Evolutionary conservation across 78 protist species (phyloP), one percentile per base, ranked within the genome.

Genomic region (Pigoraptor vietnamica): DNA sequence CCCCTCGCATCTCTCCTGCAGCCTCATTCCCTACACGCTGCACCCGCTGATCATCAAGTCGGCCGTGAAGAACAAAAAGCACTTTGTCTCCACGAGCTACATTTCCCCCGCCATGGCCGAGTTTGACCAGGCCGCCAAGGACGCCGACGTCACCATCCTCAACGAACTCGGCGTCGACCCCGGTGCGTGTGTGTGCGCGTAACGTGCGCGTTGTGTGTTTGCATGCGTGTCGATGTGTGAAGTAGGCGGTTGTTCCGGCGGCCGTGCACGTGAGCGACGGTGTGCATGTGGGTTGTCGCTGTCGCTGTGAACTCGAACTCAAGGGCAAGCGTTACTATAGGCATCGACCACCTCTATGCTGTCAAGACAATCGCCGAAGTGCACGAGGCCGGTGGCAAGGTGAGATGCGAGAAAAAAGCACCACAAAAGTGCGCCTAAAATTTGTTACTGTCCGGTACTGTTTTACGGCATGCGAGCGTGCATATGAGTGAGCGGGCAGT

Each of bases 101-200:
- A 84, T 93, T 25, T 90, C 92, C n/a, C 92, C 92, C n/a, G 83
- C 56, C 39, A 93, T 93, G 94, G 35, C 21, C 37, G 92, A 0
- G 38, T 33, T 81, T 40, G 92, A 38, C 38, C 37, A 40, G 83
- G 94, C 94, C 55, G 93, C 88, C 81, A 37, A 79, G 86, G 40
- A 0, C 56, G 36, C 36, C 0, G 92, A 88, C 24, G 0, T 82
- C 38, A n/a, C n/a, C 23, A 79, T 93, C 79, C 82, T 93, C 90
- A 93, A 93, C 90, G 94, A 93, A 88, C 38, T 89, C 33, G 94
- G 94, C 37, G 86, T 93, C 89, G 94, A 93, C 90, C 94, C 94
- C 21, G 94, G 93, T 35, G 81, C 32, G n/a, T n/a, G n/a, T n/a
- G n/a, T n/a, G n/a, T 29, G 19, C 21, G 56, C 34, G 29, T 86